Percentiles rank a stretch among this genome's conserved stretches.
These are phyloP conservation scores for Sparassis latifolia DNA, from an alignment of 1,284 basidiomycete genomes.

Conservation along the genomic window DNA sequence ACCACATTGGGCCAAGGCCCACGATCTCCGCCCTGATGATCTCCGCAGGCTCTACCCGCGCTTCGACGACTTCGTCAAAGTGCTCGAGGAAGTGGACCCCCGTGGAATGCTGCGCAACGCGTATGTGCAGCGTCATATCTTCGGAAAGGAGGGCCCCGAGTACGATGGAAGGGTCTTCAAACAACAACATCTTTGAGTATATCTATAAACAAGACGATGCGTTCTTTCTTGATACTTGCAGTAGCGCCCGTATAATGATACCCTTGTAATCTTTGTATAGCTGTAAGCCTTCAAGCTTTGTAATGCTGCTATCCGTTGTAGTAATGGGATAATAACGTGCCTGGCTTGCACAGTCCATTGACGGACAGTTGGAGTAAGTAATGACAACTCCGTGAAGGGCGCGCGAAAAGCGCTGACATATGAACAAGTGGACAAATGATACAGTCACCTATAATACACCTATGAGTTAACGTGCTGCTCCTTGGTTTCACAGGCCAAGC, in stretches of 20 bases:
- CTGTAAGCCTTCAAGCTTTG: too few species aligned
- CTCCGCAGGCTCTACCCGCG: constrained; percentile 75
- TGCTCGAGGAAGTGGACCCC: constrained; percentile 76
- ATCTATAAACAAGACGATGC: background rate
- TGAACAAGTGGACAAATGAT: too few species aligned
- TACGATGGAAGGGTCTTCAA: constrained; percentile 55
- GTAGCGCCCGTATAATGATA: constrained; percentile 1
- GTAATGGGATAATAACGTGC: too few species aligned
- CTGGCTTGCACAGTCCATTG: too few species aligned
- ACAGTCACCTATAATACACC: too few species aligned
- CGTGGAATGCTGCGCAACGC: constrained; percentile 75
- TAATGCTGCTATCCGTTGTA: too few species aligned
- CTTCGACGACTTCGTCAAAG: constrained; percentile 74
- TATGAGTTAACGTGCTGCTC: too few species aligned
- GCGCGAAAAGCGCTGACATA: too few species aligned
- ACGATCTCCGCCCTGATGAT: constrained; percentile 63
- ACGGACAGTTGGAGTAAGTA: too few species aligned
- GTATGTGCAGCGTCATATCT: constrained; percentile 72
- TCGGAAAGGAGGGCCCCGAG: constrained; percentile 41
- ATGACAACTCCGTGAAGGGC: too few species aligned
- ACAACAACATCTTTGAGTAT: too few species aligned
- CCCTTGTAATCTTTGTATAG: background rate
- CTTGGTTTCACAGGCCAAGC: constrained; percentile 47
- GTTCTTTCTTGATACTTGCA: background rate
- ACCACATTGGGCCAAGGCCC: constrained; percentile 98